Base-by-base conservation (phyloP, 2,329 filamentous ascomycete species). In the Fusarium udum region DNA sequence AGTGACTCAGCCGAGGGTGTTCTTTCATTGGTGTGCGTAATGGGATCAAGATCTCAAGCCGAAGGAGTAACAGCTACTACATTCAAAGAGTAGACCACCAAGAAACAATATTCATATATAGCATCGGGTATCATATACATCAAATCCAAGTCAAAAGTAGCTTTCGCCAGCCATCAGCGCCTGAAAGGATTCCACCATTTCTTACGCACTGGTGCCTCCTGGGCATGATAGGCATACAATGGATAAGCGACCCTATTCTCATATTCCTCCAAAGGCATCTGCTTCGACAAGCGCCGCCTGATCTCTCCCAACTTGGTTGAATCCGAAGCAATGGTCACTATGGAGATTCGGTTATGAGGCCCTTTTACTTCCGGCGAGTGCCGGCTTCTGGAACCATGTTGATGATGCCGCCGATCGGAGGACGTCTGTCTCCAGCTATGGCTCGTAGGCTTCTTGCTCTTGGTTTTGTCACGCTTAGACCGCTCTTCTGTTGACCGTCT, bases 231-330 rank as follows among this genome's bases (percentile, higher is more conserved):
- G 20, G 61, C 52, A 52, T 71, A 67, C 24, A 74, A 46, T n/a
- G 76, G 77, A 58, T 78, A 78, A 43, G 73, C 66, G 20, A 64
- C 65, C 49, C 37, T 71, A 9, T 51, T 48, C 24, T 43, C 43
- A 28, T 60, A 57, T 36, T 34, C 49, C 28, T 68, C 57, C 6
- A 16, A 26, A 22, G 61, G 53, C 26, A 66, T 59, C 49, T 69
- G 69, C 36, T 57, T 68, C n/a, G 61, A 72, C 7, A 60, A 68
- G n/a, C 77, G 78, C 24, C 67, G 72, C 52, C 73, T 74, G 49
- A 85, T 81, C 70, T 85, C 84, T n/a, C 84, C 84, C 8, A 86
- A 72, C 64, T 85, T 85, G 18, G 84, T 86, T 67, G 84, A 85
- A 59, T 82, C 83, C 4, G 84, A 84, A 10, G 82, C 81, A 51